These are phyloP conservation scores for Bjerkandera adusta DNA, from an alignment of 1,284 basidiomycete genomes.

Conservation along the genomic window DNA sequence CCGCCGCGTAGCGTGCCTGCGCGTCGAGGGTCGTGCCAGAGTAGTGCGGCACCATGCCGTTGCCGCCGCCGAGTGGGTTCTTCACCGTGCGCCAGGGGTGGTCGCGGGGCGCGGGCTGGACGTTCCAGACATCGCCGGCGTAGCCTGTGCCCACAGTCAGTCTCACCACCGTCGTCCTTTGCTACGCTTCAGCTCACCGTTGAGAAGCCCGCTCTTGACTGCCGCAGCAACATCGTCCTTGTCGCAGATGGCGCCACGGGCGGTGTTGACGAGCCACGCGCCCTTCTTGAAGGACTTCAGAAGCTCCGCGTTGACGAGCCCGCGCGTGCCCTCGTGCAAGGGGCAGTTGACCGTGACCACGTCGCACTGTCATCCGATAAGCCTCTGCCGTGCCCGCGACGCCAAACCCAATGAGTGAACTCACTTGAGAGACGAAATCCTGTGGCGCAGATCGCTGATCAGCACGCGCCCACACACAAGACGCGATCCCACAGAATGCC, in stretches of 20 bases:
- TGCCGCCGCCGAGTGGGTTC: conserved; percentile 79
- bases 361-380: conserved; percentile 76
- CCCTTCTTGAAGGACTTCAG: conserved; percentile 85
- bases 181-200: conserved; percentile 39
- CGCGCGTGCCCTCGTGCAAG: conserved; percentile 81
- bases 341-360: conserved; percentile 87
- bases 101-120: conserved; percentile 83
- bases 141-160: conserved; percentile 34
- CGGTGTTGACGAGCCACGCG: conserved; percentile 21
- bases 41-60: conserved; percentile 88
- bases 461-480: background rate
- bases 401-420: background rate
- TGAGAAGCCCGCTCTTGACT: conserved; percentile 63
- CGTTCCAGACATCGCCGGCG: conserved; percentile 74
- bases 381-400: background rate
- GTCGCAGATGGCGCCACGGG: conserved; percentile 23
- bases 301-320: conserved; percentile 77
- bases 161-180: background rate
- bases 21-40: conserved; percentile 92
- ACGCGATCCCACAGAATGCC: background rate
- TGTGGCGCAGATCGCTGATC: conserved; percentile 12
- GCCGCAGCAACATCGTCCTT: conserved; percentile 20
- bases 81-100: conserved; percentile 86
- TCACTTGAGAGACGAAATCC: conserved; percentile 60
- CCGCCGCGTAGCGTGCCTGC: conserved; percentile 85